Evolutionary conservation across 1,284 basidiomycete species (phyloP).

Genomic region (Earliella scabrosa): DNA sequence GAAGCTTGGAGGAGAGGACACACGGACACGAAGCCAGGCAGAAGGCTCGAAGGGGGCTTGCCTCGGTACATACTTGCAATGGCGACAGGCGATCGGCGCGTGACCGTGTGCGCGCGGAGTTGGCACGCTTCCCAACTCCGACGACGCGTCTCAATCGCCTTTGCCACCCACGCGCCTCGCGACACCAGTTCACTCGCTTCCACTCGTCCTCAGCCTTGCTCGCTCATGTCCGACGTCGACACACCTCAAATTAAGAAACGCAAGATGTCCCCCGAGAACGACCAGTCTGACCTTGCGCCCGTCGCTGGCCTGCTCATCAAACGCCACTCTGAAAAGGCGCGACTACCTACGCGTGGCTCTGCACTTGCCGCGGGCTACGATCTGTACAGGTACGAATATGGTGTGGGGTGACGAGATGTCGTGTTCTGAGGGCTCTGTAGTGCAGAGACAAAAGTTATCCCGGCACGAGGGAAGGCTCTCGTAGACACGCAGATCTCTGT

Average conservation of each 20-base stretch:
- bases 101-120: constrained; percentile 25
- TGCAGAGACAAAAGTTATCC: constrained; percentile 79
- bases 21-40: no score
- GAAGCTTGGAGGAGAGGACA: not conserved
- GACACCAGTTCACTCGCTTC: constrained; percentile 1
- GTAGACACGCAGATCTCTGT: constrained; percentile 91
- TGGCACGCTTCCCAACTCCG: constrained; percentile 32
- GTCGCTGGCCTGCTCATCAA: constrained; percentile 79
- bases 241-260: constrained; percentile 57
- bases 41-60: no score
- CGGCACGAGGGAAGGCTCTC: constrained; percentile 87
- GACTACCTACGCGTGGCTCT: constrained; percentile 87
- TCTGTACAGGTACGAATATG: constrained; percentile 74
- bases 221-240: constrained; percentile 35
- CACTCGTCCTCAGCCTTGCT: not conserved
- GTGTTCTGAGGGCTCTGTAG: constrained; percentile 40
- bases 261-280: constrained; percentile 49
- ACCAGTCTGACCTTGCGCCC: constrained; percentile 38
- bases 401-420: not conserved
- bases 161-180: constrained; percentile 7
- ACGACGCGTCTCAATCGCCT: constrained; percentile 21
- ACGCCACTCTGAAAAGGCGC: constrained; percentile 82
- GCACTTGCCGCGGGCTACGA: constrained; percentile 92
- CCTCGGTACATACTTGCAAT: no score
- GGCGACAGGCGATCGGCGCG: not conserved